Evolutionary conservation across 768 basidiomycete species (phyloP), one percentile per base, ranked within the genome.

Genomic region (Trametes maxima): DNA sequence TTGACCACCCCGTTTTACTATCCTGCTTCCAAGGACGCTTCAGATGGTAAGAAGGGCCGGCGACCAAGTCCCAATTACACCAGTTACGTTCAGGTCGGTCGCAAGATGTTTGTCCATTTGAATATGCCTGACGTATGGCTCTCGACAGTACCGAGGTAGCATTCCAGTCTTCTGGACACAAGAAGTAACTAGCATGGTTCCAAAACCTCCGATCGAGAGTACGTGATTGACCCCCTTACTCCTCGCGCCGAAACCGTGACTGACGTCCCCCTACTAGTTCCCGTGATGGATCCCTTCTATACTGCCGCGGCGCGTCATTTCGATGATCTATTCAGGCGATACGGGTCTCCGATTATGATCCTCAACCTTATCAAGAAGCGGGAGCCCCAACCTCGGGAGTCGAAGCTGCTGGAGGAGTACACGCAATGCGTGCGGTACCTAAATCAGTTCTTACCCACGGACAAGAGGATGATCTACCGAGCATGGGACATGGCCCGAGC

Each of bases 151-250:
- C 72, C 83, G 96, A 21, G 96, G 96, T 7, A 95, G 93, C 62
- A 98, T 99, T 37, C 97, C 97, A 0, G 81, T 98, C 3, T 95
- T 90, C 70, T 99, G 97, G 97, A 91, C 92, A 13, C 96, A 99
- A 72, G 97, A 98, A 63, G 87, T 86, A 1, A 92, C 85, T 46
- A 87, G 86, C 54, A 94, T 96, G 85, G 89, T 79, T n/a, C 91
- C 94, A 0, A 88, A 89, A 65, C 97, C 97, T 2, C 96, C 95
- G 2, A 97, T 99, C 44, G 94, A 98, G 77, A 94, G 95, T 98
- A 61, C 64, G 90, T 75, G 7, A 3, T 21, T 47, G 3, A 33
- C 28, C 28, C 8, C 28, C 28, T 8, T 22, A n/a, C 12, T 17
- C 22, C 16, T 6, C 22, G 4, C 22, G n/a, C 24, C 13, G 13